These are phyloP conservation scores for Paramecium pentaurelia DNA, from an alignment of 73 alveolate species.

Conservation along the genomic window DNA sequence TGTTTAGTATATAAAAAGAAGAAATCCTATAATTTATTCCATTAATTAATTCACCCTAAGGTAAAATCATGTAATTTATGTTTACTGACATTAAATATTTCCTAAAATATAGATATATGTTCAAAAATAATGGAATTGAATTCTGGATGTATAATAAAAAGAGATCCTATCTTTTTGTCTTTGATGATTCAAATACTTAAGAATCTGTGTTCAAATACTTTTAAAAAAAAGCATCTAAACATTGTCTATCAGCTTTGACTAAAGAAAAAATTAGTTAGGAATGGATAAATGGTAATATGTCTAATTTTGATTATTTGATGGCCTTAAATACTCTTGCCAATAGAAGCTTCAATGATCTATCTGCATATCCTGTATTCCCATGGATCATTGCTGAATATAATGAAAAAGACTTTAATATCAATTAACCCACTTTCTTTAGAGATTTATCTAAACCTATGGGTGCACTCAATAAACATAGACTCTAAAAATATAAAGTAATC, in stretches of 20 bases:
- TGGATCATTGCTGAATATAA: conserved; percentile 85
- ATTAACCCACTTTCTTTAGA: conserved; percentile 68
- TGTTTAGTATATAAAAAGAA: conserved; percentile 9
- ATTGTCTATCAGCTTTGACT: conserved; percentile 38
- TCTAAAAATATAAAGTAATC: conserved; percentile 51
- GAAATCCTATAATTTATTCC: background rate
- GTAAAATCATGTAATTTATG: background rate
- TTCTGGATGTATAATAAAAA: conserved; percentile 55
- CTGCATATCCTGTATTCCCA: conserved; percentile 96
- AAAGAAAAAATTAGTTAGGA: conserved; percentile 63
- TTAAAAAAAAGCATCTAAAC: background rate
- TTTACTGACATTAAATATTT: conserved; percentile 47
- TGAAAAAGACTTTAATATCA: conserved; percentile 57
- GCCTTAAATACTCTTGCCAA: conserved; percentile 81
- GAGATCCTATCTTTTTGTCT: conserved; percentile 35
- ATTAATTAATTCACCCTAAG: conserved; percentile 26
- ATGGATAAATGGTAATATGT: conserved; percentile 78
- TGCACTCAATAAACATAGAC: conserved; percentile 58
- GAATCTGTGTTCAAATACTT: background rate
- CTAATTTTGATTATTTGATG: conserved; percentile 84
- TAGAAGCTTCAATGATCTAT: conserved; percentile 87
- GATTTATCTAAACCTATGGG: conserved; percentile 88
- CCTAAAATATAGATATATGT: conserved; percentile 48
- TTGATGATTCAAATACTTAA: conserved; percentile 34
- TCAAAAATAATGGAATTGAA: conserved; percentile 44